A percentile compares a stretch with the other conserved stretches of the same genome.
phyloP scores from a whole-genome alignment of 1,139 yeast species.

The Geotrichum klebahnii region DNA sequence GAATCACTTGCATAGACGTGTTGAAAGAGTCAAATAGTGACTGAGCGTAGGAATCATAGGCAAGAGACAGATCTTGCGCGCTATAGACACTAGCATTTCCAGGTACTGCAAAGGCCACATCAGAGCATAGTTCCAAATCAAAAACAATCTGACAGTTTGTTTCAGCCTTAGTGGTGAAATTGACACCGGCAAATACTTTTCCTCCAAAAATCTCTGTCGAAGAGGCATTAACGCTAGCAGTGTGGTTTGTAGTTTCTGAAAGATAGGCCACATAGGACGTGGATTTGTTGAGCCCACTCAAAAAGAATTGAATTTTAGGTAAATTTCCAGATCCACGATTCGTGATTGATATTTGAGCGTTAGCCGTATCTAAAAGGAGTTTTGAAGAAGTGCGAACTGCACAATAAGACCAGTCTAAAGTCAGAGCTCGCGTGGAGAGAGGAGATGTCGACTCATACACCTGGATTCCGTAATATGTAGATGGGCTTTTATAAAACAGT shows the following conservation, averaged over 20 bases:
- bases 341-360: slow-evolving; percentile 45
- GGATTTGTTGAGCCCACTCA: slow-evolving; percentile 57
- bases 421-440: slow-evolving; percentile 23
- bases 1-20: slow-evolving; percentile 67
- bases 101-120: slow-evolving; percentile 88
- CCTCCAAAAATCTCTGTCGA: slow-evolving; percentile 52
- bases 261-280: slow-evolving; percentile 65
- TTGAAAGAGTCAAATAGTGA: slow-evolving; percentile 60
- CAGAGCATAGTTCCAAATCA: slow-evolving; percentile 69
- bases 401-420: slow-evolving; percentile 62
- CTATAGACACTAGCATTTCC: slow-evolving; percentile 42
- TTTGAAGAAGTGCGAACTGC: slow-evolving; percentile 52
- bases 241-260: slow-evolving; percentile 45
- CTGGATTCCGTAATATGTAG: slow-evolving; percentile 44
- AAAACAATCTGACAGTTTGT: slow-evolving; percentile 66
- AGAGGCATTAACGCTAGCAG: background rate
- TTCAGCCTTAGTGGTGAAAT: slow-evolving; percentile 55
- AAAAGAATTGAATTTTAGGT: slow-evolving; percentile 54
- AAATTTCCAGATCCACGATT: slow-evolving; percentile 49
- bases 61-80: slow-evolving; percentile 38
- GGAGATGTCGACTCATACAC: slow-evolving; percentile 37
- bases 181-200: slow-evolving; percentile 54
- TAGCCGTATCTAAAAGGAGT: slow-evolving; percentile 38
- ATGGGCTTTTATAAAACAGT: slow-evolving; percentile 45
- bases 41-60: slow-evolving; percentile 64